Evolutionary conservation across 345 rosid species (phyloP).

Genomic region (Citrus hindsii): DNA sequence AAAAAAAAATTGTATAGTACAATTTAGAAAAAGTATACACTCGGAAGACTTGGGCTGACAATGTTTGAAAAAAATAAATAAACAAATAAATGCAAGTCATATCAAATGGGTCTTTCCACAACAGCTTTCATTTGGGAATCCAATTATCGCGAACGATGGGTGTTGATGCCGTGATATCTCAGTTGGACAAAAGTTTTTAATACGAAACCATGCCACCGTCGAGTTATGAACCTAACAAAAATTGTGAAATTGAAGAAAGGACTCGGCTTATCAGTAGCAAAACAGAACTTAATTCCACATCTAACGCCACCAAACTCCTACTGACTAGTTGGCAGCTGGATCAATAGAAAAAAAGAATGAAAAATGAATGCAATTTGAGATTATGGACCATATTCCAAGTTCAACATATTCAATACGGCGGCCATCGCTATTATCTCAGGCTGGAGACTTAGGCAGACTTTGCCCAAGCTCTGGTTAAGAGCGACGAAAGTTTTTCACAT

Average conservation of each 20-base stretch:
- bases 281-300: neutral
- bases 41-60: neutral
- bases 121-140: neutral
- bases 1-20: no score
- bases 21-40: no score
- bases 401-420: neutral
- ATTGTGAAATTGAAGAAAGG: no score
- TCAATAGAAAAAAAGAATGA: neutral
- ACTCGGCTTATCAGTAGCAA: neutral
- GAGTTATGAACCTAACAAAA: no score
- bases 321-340: neutral
- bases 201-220: no score
- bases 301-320: neutral
- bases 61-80: neutral
- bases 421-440: neutral
- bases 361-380: neutral
- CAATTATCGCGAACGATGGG: neutral
- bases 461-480: neutral
- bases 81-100: neutral
- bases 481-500: neutral
- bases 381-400: neutral
- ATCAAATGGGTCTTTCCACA: neutral
- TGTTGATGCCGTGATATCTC: neutral
- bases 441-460: neutral
- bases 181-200: no score